Base-by-base conservation (phyloP, 163 green algal genomes). In the Prototheca wickerhamii region DNA sequence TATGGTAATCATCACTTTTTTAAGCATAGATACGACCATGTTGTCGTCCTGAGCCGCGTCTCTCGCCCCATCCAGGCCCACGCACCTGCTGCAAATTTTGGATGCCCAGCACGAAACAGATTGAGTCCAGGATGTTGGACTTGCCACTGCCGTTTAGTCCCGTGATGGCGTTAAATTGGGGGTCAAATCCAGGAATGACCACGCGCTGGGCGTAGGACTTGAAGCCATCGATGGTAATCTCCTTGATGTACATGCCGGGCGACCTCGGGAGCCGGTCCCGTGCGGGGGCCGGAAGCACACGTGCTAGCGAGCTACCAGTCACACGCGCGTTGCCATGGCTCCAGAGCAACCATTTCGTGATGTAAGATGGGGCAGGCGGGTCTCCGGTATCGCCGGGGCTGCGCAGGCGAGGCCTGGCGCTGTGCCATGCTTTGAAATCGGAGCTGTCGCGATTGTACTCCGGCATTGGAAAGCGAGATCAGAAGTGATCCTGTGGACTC, bases 41-140 rank as follows among this genome's bases (percentile, higher is more conserved):
- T n/a, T n/a, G n/a, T n/a, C n/a, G n/a, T 44, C 37, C 56, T 62
- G 7, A 33, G 17, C 56, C 7, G 7, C 21, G 23, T 62, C 56
- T 4, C 34, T 12, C 12, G 31, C 15, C 29, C 53, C 29, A 26
- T 12, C 58, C 25, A 15, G n/a, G 10, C 58, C 10, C 17, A 10
- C 78, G 43, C 51, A 89, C 91, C 79, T 96, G 87, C 32, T 75
- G 78, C 12, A 98, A 72, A 65, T 98, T 98, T 23, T 87, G 93
- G 66, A 99, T 95, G 28, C 94, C 94, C 57, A 99, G 76, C 25
- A 98, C 91, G 73, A 99, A 99, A 84, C 93, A 98, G 51, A 99
- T 96, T 59, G 90, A 90, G 81, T 99, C 94, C 57, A 99, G 78
- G 65, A 98, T 97, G 79, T 99, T 99, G 50, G 86, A 96, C 70